Conservation (phyloP, 495 filamentous ascomycete species). For the Cetradonia linearis region DNA sequence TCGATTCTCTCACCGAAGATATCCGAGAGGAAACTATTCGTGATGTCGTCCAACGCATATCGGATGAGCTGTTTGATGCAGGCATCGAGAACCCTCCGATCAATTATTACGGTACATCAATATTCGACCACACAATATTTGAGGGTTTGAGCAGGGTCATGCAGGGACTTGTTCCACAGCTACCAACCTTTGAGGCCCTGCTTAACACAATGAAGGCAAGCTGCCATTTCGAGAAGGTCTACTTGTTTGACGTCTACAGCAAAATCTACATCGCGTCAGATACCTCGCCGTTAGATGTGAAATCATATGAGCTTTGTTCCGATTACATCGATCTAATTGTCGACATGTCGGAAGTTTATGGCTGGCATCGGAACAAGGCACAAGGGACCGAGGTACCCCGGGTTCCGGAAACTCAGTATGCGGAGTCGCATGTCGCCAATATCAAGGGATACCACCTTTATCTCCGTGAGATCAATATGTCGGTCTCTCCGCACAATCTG, state of each 20-base stretch:
- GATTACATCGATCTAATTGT: slow-evolving; percentile 98
- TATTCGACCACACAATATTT: slow-evolving; percentile 97
- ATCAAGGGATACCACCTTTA: slow-evolving; percentile 60
- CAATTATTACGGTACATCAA: slow-evolving; percentile 86
- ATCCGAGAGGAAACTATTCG: slow-evolving; percentile 88
- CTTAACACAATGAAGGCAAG: slow-evolving; percentile 80
- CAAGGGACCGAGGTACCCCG: slow-evolving; percentile 51
- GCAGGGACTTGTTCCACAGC: slow-evolving; percentile 87
- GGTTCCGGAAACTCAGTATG: slow-evolving; percentile 62
- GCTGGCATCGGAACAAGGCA: slow-evolving; percentile 54
- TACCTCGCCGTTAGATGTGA: slow-evolving; percentile 81
- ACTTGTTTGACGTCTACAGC: slow-evolving; percentile 89
- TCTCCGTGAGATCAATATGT: slow-evolving; percentile 85
- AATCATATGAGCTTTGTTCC: slow-evolving; percentile 91
- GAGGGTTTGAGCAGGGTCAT: slow-evolving; percentile 97
- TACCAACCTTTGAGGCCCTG: slow-evolving; percentile 83
- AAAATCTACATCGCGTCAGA: slow-evolving; percentile 99
- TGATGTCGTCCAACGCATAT: slow-evolving; percentile 91
- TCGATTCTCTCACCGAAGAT: slow-evolving; percentile 88
- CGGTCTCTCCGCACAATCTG: slow-evolving; percentile 21
- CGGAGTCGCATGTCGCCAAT: slow-evolving; percentile 22
- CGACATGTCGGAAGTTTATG: slow-evolving; percentile 90
- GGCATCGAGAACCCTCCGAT: slow-evolving; percentile 88
- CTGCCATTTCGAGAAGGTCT: slow-evolving; percentile 93
- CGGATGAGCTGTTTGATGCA: slow-evolving; percentile 85